Evolutionary conservation across 225 moss, liverwort and hornwort species (phyloP), one percentile per base, ranked within the genome.

Genomic region (Antitrichia curtipendula): DNA sequence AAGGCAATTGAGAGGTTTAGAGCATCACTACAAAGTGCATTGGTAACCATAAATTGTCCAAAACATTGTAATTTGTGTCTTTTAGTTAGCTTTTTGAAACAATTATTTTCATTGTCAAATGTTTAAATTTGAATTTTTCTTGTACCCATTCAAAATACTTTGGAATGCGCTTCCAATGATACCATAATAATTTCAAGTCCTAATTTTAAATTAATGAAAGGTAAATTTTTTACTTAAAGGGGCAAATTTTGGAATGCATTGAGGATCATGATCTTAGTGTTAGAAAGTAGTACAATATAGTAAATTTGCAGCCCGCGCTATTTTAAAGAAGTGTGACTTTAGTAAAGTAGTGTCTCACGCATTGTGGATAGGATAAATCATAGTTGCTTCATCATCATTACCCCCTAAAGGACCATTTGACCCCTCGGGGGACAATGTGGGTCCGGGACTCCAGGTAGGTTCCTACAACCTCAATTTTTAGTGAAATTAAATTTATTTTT

Each of bases 241-340:
- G 9, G 0, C 28, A 45, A 45, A 17, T 45, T 72, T 1, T 0
- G 0, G 0, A 72, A 10, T 29, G 29, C 17, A 72, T 72, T 29
- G 29, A 72, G 0, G 17, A 45, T n/a, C n/a, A n/a, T 43, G 71
- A 27, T 5, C 13, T 50, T 50, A 3, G 71, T 28, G 2, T 17
- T 45, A 28, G 28, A 17, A 45, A 72, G 15, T 43, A 70, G 28
- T 47, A 29, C 18, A 47, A 4, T 31, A 11, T 0, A 5, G 1
- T 10, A 29, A 17, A 10, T 45, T 31, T 32, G 52, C 4, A 52
- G 3, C 13, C 12, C 3, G 2, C 7, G 34, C 31, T 32, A 34
- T 8, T 13, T 52, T 52, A 34, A 75, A 52, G 5, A 34, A 52
- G 8, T 5, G 32, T 75, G 8, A 9, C 50, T 34, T 52, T 34